Evolutionary conservation across 345 rosid species (phyloP).

Genomic region (Arabis hirsuta): DNA sequence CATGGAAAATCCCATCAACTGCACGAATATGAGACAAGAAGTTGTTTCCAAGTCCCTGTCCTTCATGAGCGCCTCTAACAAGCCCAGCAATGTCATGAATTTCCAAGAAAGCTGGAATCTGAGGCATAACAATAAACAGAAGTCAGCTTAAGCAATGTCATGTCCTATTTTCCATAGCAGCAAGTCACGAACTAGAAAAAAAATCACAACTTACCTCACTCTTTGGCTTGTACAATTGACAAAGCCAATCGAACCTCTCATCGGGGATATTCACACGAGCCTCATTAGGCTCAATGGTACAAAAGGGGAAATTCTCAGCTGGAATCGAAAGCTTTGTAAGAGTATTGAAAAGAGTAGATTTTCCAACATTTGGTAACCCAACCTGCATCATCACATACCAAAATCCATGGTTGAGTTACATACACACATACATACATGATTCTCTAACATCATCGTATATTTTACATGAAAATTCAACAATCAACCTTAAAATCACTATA

Average conservation of each 20-base stretch:
- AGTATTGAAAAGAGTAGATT: conserved; percentile 95
- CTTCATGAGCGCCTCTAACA: conserved; percentile 94
- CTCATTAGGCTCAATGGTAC: conserved; percentile 97
- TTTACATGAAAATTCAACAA: background rate
- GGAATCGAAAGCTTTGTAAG: conserved; percentile 92
- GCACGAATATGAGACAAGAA: conserved; percentile 98
- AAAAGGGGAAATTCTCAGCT: conserved; percentile 98
- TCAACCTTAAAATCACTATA: background rate
- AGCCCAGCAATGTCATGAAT: conserved; percentile 98
- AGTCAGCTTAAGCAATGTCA: conserved; percentile 7
- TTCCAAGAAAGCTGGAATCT: conserved; percentile 94
- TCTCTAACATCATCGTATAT: conserved; percentile 4
- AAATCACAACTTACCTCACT: conserved; percentile 58
- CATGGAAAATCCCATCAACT: conserved; percentile 98
- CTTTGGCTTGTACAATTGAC: conserved; percentile 82
- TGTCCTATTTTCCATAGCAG: background rate
- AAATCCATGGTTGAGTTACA: background rate
- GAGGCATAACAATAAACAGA: conserved; percentile 19
- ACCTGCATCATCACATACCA: conserved; percentile 55
- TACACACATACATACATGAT: background rate
- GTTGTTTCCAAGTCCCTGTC: conserved; percentile 95
- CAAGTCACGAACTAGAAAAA: background rate
- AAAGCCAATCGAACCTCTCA: conserved; percentile 94
- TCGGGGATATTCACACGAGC: conserved; percentile 93
- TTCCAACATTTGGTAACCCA: conserved; percentile 96